Conservation (phyloP, 805 yeast species). For the Starmera caribaea region DNA sequence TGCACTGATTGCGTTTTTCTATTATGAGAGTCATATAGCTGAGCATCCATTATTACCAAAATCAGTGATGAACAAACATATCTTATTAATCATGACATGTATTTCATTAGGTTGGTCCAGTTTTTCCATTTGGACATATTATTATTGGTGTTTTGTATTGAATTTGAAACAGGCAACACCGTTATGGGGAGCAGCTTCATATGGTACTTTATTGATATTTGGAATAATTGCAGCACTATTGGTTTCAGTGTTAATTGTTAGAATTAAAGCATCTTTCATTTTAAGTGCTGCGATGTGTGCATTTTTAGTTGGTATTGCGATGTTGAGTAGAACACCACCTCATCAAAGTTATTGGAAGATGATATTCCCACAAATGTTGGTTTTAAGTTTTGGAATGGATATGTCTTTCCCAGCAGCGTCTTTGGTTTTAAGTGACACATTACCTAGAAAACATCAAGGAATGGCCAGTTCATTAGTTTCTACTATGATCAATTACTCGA, state of each 20-base stretch:
- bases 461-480: constrained; percentile 68
- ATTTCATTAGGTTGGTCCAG: constrained; percentile 68
- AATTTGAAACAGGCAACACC: constrained; percentile 41
- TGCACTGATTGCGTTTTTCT: constrained; percentile 34
- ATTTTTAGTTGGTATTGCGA: constrained; percentile 43
- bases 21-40: constrained; percentile 33
- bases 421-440: constrained; percentile 44
- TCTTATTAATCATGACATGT: constrained; percentile 38
- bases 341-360: constrained; percentile 51
- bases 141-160: constrained; percentile 41
- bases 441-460: constrained; percentile 63
- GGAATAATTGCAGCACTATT: constrained; percentile 48
- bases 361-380: constrained; percentile 43
- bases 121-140: constrained; percentile 67
- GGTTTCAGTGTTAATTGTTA: constrained; percentile 38
- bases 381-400: constrained; percentile 70
- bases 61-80: constrained; percentile 33
- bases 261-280: constrained; percentile 38
- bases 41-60: constrained; percentile 45
- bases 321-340: constrained; percentile 48
- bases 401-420: constrained; percentile 70
- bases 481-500: constrained; percentile 65
- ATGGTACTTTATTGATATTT: constrained; percentile 35
- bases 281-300: constrained; percentile 41
- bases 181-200: constrained; percentile 36